phyloP scores from a whole-genome alignment of 2,329 filamentous ascomycete species.

The Helotiales sp. region DNA sequence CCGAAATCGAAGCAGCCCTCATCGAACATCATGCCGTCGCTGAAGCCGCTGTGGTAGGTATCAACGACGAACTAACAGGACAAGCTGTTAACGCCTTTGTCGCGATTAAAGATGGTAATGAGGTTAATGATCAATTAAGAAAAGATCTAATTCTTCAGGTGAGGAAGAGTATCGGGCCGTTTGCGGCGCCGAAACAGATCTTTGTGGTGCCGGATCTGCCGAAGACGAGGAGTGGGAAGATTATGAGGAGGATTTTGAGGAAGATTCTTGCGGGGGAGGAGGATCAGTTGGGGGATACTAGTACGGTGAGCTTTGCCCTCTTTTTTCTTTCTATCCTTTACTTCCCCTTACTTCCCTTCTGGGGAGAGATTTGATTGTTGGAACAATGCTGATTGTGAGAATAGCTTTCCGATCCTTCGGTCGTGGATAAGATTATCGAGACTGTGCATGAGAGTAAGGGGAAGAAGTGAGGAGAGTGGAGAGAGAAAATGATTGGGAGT shows the following conservation, averaged over 20 bases:
- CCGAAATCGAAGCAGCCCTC: conserved; percentile 95
- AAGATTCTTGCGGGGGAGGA: conserved; percentile 98
- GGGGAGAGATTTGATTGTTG: neutral
- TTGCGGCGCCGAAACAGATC: conserved; percentile 92
- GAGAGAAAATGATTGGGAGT: neutral
- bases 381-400: conserved; percentile 21
- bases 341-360: neutral
- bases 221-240: conserved; percentile 97
- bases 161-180: conserved; percentile 71
- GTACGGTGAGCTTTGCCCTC: conserved; percentile 59
- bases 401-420: conserved; percentile 82
- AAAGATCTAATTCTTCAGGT: conserved; percentile 60
- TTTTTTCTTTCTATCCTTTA: neutral
- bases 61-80: conserved; percentile 89
- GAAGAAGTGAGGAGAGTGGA: conserved; percentile 26
- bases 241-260: conserved; percentile 94
- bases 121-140: conserved; percentile 74
- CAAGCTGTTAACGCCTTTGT: conserved; percentile 98
- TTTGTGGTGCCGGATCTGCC: conserved; percentile 90
- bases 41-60: conserved; percentile 93
- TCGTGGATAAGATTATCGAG: conserved; percentile 87
- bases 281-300: conserved; percentile 91
- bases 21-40: conserved; percentile 89
- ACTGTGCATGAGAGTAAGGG: conserved; percentile 53
- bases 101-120: conserved; percentile 81